Evolutionary conservation across 1,139 yeast species (phyloP), one percentile per base, ranked within the genome.

Genomic region (Diutina siamensis): DNA sequence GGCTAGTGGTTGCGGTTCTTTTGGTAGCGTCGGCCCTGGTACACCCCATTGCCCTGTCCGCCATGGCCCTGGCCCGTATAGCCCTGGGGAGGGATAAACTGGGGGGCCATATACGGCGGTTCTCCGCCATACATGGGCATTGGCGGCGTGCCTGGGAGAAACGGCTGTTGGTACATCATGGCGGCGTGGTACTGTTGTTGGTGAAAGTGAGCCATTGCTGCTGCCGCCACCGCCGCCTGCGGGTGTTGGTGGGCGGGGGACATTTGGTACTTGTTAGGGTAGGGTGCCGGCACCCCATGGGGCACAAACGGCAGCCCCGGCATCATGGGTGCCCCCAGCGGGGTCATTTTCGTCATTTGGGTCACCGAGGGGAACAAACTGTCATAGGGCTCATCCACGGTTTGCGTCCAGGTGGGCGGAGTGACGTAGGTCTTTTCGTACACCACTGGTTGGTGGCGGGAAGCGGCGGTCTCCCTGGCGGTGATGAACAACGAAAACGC

Each of bases 391-490:
- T 71, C 77, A 44, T 78, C 83, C 22, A 72, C 62, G 3, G 82
- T 78, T 20, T 72, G 67, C 27, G 71, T 68, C 95, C 95, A 86
- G 0, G 92, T 82, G 46, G 95, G 95, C 3, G 87, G 82, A 0
- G 94, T 82, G 44, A 72, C 70, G 60, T 74, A 86, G 1, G 94
- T 80, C 53, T 71, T 76, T 53, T 81, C 92, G 50, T 53, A 62
- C 46, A 53, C 55, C 46, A 60, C 57, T 50, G n/a, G n/a, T n/a
- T n/a, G n/a, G n/a, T n/a, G n/a, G n/a, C n/a, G n/a, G n/a, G n/a
- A n/a, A n/a, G n/a, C 35, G 62, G 59, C 47, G 64, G 62, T 35
- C 5, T 64, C 68, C 22, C 54, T 52, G 3, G 73, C 66, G 10
- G 72, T 65, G 7, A 63, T 51, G 52, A 83, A 77, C 53, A 83